phyloP scores from a whole-genome alignment of 306 rosid species.

The Mimosa pudica region DNA sequence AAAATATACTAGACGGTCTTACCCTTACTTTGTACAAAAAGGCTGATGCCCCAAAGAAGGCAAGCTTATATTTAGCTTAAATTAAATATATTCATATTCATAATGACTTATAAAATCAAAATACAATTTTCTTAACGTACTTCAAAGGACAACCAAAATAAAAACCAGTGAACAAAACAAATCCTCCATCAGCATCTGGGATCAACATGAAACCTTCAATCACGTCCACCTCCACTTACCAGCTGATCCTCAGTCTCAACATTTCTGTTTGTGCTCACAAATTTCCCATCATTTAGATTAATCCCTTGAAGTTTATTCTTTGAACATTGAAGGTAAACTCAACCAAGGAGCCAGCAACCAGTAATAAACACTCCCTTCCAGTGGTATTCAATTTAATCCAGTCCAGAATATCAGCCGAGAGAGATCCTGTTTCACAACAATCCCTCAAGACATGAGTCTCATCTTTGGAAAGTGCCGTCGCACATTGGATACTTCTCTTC shows the following conservation, averaged over 20 bases:
- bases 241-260: background rate
- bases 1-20: too few species aligned
- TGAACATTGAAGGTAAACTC: background rate
- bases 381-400: background rate
- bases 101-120: background rate
- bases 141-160: background rate
- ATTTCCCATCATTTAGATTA: background rate
- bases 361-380: background rate
- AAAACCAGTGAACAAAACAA: too few species aligned
- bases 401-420: background rate
- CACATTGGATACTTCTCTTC: too few species aligned
- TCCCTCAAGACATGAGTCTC: background rate
- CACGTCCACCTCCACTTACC: background rate
- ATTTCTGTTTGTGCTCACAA: background rate
- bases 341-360: background rate
- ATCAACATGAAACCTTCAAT: background rate
- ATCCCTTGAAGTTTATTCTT: background rate
- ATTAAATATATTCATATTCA: too few species aligned
- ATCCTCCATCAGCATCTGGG: background rate
- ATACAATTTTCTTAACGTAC: background rate
- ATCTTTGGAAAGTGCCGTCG: too few species aligned
- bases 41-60: too few species aligned
- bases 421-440: background rate
- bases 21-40: too few species aligned
- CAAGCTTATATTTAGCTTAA: too few species aligned